Evolutionary conservation across 345 rosid species (phyloP), one percentile per base, ranked within the genome.

Genomic region (Gossypium longicalyx): DNA sequence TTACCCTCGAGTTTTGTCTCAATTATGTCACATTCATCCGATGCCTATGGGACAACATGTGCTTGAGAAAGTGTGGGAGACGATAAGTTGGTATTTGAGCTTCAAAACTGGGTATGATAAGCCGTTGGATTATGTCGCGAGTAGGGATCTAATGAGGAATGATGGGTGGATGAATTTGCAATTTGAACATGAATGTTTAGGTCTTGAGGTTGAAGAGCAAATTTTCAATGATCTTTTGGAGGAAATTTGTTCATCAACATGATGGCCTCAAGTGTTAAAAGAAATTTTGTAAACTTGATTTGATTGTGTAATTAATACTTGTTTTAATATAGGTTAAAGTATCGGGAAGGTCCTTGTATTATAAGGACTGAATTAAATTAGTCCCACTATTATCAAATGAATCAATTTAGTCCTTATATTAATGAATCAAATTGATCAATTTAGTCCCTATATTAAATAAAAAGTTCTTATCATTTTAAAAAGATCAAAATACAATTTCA

Each of bases 101-200:
- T 75, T 78, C 27, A 74, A 62, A 77, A 78, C 87, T 22, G 78
- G 43, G 11, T 58, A 67, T 0, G 86, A 85, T 13, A 84, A 77
- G 2, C 81, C 85, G 0, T 74, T 76, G 82, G 91, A 92, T 77
- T 74, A 82, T 65, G 64, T 83, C 17, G 79, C 83, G 29, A 70
- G 79, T 60, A 83, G 79, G 74, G 97, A 94, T 78, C 81, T 89
- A 47, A 72, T 80, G 2, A 89, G 77, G 79, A 69, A 52, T 12
- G 87, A 87, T 49, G 89, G 89, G 22, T 92, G 98, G 98, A 87
- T 92, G 98, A 89, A 87, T 78, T 80, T 92, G 41, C 94, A 90
- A 78, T 89, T 86, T 56, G 93, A 92, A 53, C 69, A 80, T 12
- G 96, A 91, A 81, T 87, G 97, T 41, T 81, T 85, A 7, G 97